Evolutionary conservation across 768 basidiomycete genomes (phyloP).

Genomic region (Amanita exitialis): DNA sequence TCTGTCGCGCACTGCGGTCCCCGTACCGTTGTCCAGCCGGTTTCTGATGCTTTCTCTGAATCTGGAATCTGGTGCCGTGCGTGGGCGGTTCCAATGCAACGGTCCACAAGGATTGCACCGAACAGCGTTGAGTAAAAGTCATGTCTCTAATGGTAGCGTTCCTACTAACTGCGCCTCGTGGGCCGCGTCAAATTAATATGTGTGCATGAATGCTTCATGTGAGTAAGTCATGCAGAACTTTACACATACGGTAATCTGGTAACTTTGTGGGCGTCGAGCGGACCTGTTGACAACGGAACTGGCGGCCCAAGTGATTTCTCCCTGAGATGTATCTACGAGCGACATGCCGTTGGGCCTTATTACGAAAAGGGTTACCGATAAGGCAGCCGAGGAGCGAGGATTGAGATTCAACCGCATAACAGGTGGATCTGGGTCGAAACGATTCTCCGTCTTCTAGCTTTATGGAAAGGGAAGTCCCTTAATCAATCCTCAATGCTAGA

Average conservation of each 20-base stretch:
- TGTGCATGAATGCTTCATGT: background rate
- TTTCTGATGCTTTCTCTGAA: background rate
- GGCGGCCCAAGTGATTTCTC: background rate
- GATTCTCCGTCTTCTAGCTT: constrained; percentile 1
- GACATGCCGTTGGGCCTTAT: background rate
- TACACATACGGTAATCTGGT: background rate
- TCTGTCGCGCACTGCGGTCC: background rate
- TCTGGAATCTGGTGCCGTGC: background rate
- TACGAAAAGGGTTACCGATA: constrained; percentile 2
- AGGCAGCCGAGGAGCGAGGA: background rate
- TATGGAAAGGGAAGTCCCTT: constrained; percentile 3
- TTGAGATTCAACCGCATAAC: background rate
- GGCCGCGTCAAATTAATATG: background rate
- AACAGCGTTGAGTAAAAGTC: constrained; percentile 5
- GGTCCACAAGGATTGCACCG: background rate
- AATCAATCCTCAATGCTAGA: background rate
- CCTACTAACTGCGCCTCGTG: constrained; percentile 5
- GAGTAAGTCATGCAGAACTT: background rate
- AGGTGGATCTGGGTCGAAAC: background rate
- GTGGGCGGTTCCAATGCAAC: background rate
- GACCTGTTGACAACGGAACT: background rate
- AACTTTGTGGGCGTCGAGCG: background rate
- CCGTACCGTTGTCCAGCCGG: background rate
- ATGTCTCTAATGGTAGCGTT: constrained; percentile 5
- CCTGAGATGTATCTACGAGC: background rate